phyloP scores from a whole-genome alignment of 2,329 filamentous ascomycete genomes.

The Leptographium procerum region DNA sequence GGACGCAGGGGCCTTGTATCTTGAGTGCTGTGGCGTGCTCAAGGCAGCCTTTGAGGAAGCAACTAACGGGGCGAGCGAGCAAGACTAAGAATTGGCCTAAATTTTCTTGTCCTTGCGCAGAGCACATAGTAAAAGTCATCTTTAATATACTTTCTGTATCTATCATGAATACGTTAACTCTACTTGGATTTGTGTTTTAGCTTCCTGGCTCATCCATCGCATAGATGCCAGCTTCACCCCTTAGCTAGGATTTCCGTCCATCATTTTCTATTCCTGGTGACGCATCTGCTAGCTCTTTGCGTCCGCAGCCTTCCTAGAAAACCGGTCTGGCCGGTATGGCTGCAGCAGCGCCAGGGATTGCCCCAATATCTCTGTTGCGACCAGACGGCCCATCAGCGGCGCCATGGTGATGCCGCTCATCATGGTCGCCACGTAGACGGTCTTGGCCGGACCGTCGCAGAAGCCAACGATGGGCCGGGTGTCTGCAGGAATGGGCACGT shows the following conservation, averaged over 20 bases:
- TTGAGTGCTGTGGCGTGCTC: slow-evolving; percentile 31
- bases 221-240: no score
- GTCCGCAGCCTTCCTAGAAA: no score
- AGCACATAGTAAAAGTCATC: no score
- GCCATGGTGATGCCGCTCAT: background rate
- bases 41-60: background rate
- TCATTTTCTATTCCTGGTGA: no score
- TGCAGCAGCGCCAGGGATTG: background rate
- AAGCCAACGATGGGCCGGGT: background rate
- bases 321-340: background rate
- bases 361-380: background rate
- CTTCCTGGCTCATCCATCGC: no score
- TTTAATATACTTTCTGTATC: no score
- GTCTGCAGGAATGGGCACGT: background rate
- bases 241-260: no score
- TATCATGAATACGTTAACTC: no score
- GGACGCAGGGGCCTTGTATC: slow-evolving; percentile 41
- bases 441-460: background rate
- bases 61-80: background rate
- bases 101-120: no score
- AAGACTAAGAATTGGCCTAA: background rate
- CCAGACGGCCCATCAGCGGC: background rate
- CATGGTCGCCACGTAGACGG: background rate
- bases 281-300: no score
- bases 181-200: no score